Evolutionary conservation across 2,329 filamentous ascomycete genomes (phyloP).

Genomic region (Penicillium sp.): DNA sequence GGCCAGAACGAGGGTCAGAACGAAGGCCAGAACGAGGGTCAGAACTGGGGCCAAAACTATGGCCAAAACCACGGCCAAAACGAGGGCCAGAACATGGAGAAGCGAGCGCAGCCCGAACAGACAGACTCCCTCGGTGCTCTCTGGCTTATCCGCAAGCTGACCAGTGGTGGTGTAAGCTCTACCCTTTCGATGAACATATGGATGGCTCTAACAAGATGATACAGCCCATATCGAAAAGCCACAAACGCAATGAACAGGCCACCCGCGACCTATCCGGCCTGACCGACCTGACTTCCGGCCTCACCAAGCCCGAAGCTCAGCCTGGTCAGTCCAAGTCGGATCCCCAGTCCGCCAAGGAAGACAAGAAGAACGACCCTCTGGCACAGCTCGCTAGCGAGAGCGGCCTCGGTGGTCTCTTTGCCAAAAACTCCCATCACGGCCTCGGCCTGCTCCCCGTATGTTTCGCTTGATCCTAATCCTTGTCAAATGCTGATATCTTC

Average conservation of each 20-base stretch:
- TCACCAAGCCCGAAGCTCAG: not conserved
- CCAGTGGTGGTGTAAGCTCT: slow-evolving; percentile 12
- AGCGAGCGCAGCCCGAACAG: not conserved
- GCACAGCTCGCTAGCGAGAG: slow-evolving; percentile 7
- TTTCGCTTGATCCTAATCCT: not conserved
- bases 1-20: not conserved
- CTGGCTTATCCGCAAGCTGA: slow-evolving; percentile 9
- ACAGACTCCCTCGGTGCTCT: not conserved
- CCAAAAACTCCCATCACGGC: slow-evolving; percentile 16
- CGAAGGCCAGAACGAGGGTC: not conserved
- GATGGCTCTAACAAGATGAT: not conserved
- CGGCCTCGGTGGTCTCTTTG: slow-evolving; percentile 15
- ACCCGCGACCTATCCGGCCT: not conserved
- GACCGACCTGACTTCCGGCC: not conserved
- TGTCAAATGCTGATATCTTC: not conserved
- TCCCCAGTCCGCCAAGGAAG: not conserved
- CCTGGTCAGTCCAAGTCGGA: not conserved
- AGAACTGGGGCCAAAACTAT: not conserved
- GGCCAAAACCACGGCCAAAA: slow-evolving; percentile 2
- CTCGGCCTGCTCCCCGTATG: slow-evolving; percentile 21
- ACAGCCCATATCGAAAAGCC: slow-evolving; percentile 7
- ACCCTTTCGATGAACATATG: too few relatives aligned
- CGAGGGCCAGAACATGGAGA: slow-evolving; percentile 2
- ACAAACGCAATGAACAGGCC: slow-evolving; percentile 4
- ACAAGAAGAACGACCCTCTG: slow-evolving; percentile 2